Evolutionary conservation across 768 basidiomycete genomes (phyloP).

Genomic region (Glaciozyma martinii): DNA sequence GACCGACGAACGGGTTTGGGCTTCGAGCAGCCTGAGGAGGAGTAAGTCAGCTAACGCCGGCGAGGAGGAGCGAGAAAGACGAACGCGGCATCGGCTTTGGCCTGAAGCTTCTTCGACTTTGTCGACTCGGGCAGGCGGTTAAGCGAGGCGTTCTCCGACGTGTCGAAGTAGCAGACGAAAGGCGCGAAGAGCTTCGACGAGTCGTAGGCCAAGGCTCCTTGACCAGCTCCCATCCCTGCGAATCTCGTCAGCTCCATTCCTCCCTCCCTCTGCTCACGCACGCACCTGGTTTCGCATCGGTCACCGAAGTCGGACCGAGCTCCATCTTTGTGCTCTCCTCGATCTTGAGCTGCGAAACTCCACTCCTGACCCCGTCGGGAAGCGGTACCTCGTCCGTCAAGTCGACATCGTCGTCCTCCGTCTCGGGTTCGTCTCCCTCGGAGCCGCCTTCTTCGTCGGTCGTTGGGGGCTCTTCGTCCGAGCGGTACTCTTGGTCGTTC

Average conservation of each 20-base stretch:
- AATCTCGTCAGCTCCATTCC: neutral
- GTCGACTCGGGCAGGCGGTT: constrained; percentile 39
- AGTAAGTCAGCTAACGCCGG: neutral
- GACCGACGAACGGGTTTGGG: neutral
- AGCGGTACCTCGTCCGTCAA: no score
- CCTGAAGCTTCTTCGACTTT: constrained; percentile 36
- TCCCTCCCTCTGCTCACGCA: neutral
- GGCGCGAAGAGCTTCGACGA: constrained; percentile 4
- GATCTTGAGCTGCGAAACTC: neutral
- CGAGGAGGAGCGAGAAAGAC: constrained; percentile 20
- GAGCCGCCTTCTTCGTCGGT: neutral
- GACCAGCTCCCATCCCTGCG: constrained; percentile 21
- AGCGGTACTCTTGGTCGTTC: constrained; percentile 1
- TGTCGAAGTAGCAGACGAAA: constrained; percentile 59
- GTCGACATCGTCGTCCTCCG: neutral
- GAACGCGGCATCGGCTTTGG: constrained; percentile 51
- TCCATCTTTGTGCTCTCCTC: neutral
- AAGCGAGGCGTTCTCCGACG: constrained; percentile 58
- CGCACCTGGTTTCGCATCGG: neutral
- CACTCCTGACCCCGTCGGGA: neutral
- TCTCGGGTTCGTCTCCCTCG: neutral
- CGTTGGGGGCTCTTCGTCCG: neutral
- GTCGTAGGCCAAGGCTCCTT: constrained; percentile 4
- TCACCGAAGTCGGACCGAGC: constrained; percentile 5
- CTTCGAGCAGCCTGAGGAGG: constrained; percentile 1